A percentile compares a stretch with the other conserved stretches of the same genome.
Evolutionary conservation across 2,329 filamentous ascomycete species (phyloP).

Genomic region (Arthroderma uncinatum): DNA sequence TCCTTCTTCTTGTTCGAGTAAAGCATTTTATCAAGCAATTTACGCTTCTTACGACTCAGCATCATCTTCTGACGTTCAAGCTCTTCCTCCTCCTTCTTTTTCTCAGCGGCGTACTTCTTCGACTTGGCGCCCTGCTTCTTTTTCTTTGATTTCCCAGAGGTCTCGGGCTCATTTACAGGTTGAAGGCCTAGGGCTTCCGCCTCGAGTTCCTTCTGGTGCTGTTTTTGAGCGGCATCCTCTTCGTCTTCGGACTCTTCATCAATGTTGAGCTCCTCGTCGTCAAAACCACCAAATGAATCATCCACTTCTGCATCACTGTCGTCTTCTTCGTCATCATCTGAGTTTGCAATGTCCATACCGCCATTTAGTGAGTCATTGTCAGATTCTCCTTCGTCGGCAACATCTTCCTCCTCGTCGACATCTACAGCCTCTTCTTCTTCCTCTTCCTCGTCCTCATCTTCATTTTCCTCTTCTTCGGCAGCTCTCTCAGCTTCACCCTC

Average conservation of each 20-base stretch:
- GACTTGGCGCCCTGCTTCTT: constrained; percentile 59
- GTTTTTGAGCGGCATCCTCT: constrained; percentile 49
- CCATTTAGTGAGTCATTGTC: constrained; percentile 35
- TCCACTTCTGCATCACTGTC: constrained; percentile 38
- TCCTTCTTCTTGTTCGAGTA: constrained; percentile 92
- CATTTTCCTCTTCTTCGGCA: constrained; percentile 47
- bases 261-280: constrained; percentile 35
- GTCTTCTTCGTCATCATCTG: constrained; percentile 37
- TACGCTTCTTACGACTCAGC: constrained; percentile 95
- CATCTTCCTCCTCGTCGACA: constrained; percentile 31
- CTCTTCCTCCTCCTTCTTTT: constrained; percentile 66
- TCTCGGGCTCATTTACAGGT: constrained; percentile 35
- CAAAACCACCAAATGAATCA: constrained; percentile 40
- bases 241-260: constrained; percentile 47
- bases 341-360: constrained; percentile 41
- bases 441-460: constrained; percentile 35
- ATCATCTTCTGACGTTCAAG: constrained; percentile 92
- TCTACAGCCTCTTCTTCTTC: constrained; percentile 31
- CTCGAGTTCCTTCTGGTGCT: constrained; percentile 81
- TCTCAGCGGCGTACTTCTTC: constrained; percentile 56
- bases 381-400: constrained; percentile 36
- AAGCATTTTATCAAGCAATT: constrained; percentile 94
- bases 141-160: constrained; percentile 44
- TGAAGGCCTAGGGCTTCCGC: constrained; percentile 68
- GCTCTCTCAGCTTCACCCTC: constrained; percentile 71